Conservation (phyloP, 1,284 basidiomycete genomes). For the Acaromyces ingoldii region DNA sequence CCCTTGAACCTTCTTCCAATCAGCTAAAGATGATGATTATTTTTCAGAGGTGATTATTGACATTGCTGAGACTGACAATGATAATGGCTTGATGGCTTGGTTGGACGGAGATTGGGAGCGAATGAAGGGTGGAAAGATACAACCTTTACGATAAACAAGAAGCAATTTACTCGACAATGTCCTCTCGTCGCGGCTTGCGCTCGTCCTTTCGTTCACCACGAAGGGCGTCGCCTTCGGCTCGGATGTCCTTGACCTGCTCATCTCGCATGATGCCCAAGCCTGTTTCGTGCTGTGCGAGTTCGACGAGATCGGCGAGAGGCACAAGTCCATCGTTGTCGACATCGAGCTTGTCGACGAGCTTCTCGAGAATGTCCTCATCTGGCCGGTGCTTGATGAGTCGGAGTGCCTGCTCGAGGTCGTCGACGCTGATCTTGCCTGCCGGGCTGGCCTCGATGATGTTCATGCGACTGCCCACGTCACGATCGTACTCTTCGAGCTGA, state of each 20-base stretch:
- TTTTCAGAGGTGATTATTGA: too few relatives aligned
- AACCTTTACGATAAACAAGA: neutral
- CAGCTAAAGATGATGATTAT: too few relatives aligned
- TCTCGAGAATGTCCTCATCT: conserved; percentile 81
- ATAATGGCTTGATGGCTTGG: too few relatives aligned
- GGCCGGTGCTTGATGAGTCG: conserved; percentile 88
- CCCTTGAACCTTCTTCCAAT: too few relatives aligned
- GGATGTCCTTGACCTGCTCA: conserved; percentile 37
- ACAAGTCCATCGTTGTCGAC: conserved; percentile 94
- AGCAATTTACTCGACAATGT: conserved; percentile 4
- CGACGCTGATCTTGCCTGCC: conserved; percentile 83
- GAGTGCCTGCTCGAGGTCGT: conserved; percentile 83
- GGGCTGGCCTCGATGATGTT: conserved; percentile 81
- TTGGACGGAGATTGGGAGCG: too few relatives aligned
- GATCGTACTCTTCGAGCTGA: conserved; percentile 86
- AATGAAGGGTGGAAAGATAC: neutral
- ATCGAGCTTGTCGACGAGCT: conserved; percentile 87
- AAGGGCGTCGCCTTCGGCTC: conserved; percentile 3
- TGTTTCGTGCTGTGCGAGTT: conserved; percentile 50
- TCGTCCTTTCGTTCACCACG: neutral
- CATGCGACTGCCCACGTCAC: conserved; percentile 71
- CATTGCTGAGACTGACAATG: too few relatives aligned
- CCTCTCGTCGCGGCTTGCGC: conserved; percentile 6
- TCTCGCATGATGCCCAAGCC: conserved; percentile 49
- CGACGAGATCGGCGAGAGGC: conserved; percentile 52